phyloP scores from a whole-genome alignment of 1,139 yeast species.

The Pichia sp. region DNA sequence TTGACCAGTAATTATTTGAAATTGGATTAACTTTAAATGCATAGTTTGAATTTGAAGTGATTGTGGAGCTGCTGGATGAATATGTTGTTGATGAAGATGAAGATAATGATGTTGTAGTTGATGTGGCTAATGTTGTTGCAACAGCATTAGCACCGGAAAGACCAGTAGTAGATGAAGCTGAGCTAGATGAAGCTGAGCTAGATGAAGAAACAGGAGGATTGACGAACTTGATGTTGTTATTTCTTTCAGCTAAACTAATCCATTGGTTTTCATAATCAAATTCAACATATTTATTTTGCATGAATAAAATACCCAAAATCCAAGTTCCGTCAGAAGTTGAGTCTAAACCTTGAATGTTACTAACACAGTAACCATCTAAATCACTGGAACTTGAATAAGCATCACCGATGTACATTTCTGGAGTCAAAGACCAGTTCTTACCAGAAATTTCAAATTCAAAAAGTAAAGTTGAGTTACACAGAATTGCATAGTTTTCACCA shows the following conservation, averaged over 20 bases:
- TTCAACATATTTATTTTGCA: slow-evolving; percentile 56
- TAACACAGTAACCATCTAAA: slow-evolving; percentile 56
- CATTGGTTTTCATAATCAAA: slow-evolving; percentile 51
- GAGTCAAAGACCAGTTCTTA: slow-evolving; percentile 43
- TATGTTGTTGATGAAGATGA: slow-evolving; percentile 17
- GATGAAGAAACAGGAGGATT: slow-evolving; percentile 10
- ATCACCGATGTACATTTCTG: slow-evolving; percentile 48
- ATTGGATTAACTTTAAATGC: neutral
- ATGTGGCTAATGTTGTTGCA: slow-evolving; percentile 4
- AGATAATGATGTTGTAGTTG: slow-evolving; percentile 19
- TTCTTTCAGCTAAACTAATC: slow-evolving; percentile 51
- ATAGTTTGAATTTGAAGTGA: slow-evolving; percentile 10
- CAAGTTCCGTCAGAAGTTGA: slow-evolving; percentile 35
- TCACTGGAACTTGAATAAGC: slow-evolving; percentile 38
- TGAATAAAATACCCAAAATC: slow-evolving; percentile 63
- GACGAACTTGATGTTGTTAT: slow-evolving; percentile 24
- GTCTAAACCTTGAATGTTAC: slow-evolving; percentile 59
- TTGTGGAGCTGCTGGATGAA: slow-evolving; percentile 1
- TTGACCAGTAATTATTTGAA: neutral
- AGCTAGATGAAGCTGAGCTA: slow-evolving; percentile 6
- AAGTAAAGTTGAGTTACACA: slow-evolving; percentile 46
- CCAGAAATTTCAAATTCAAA: slow-evolving; percentile 44
- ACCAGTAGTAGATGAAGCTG: slow-evolving; percentile 3
- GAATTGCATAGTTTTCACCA: slow-evolving; percentile 58
- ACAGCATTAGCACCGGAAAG: slow-evolving; percentile 3